Evolutionary conservation across 495 filamentous ascomycete species (phyloP), one percentile per base, ranked within the genome.

Genomic region (Pyrenula aspistea): DNA sequence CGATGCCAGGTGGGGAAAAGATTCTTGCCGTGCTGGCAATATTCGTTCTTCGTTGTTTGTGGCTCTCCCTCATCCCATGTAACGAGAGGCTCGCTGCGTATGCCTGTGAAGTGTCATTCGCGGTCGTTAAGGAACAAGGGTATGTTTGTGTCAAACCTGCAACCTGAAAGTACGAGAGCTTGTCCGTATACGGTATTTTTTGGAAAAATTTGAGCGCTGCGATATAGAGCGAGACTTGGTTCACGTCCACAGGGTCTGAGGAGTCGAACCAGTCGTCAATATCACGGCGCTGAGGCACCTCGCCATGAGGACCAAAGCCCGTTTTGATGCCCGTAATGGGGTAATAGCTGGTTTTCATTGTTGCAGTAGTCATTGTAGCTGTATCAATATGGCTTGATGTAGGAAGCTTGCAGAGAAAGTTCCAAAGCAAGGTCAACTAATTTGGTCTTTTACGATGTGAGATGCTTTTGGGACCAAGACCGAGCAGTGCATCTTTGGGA

Each of bases 1-100:
- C 55, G 47, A 55, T 57, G 55, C 55, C 55, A 57, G 1, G 55
- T 55, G 53, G 55, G 55, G 24, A 57, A 57, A 55, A 24, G n/a
- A 23, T 21, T 53, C 47, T 55, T 2, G 10, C 2, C 22, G 24
- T 57, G 55, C 15, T 53, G 47, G 49, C 49, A 57, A 25, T 57
- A 57, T n/a, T n/a, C n/a, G 42, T 48, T 48, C 42, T 48, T 48
- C 11, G 11, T 48, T 19, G 11, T 19, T 11, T 11, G 19, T 48
- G 42, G 42, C 19, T 11, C 19, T n/a, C n/a, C n/a, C 11, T 48
- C 42, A 48, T 48, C 42, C 42, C 42, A 48, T 11, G 42, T 11
- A 48, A 48, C 42, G 19, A 48, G 11, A 11, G 42, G 42, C 19
- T 48, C 11, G 19, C 19, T 48, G 42, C 19, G 42, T 11, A 48